Evolutionary conservation across 345 rosid species (phyloP).

Genomic region (Pugionium dolabratum): DNA sequence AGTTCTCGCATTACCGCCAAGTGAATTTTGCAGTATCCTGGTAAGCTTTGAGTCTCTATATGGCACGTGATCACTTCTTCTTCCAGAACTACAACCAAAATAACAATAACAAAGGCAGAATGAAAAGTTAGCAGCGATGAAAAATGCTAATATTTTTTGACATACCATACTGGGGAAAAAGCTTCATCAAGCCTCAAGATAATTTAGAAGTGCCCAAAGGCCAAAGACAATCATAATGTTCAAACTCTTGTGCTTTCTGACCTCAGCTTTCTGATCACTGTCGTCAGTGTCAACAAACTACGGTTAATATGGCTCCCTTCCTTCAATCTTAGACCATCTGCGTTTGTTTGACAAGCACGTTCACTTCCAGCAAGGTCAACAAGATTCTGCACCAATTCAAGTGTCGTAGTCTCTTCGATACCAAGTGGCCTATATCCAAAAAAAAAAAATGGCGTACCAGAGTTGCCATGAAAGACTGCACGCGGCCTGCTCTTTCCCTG

Average conservation of each 20-base stretch:
- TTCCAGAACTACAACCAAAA: constrained; percentile 70
- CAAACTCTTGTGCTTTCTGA: constrained; percentile 39
- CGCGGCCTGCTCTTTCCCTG: constrained; percentile 69
- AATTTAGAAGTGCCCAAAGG: constrained; percentile 25
- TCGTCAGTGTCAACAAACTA: constrained; percentile 87
- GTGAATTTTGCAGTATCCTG: constrained; percentile 88
- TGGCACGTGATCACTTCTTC: constrained; percentile 68
- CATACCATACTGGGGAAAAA: too few species aligned
- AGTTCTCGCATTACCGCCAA: constrained; percentile 98
- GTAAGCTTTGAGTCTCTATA: constrained; percentile 98
- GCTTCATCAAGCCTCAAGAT: constrained; percentile 15
- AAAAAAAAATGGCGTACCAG: constrained; percentile 55
- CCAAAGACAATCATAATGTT: constrained; percentile 18
- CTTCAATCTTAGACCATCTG: constrained; percentile 79
- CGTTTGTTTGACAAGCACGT: constrained; percentile 84
- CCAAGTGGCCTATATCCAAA: constrained; percentile 21
- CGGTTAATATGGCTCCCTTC: constrained; percentile 97
- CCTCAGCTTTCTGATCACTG: constrained; percentile 97
- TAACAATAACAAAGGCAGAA: constrained; percentile 7
- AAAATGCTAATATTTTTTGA: too few species aligned
- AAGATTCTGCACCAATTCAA: constrained; percentile 64
- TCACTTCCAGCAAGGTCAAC: constrained; percentile 99
- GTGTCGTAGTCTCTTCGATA: constrained; percentile 23
- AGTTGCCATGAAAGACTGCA: constrained; percentile 84
- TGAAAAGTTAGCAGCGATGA: neutral